Evolutionary conservation across 2,329 filamentous ascomycete genomes (phyloP).

Genomic region (Daldinia sp.): DNA sequence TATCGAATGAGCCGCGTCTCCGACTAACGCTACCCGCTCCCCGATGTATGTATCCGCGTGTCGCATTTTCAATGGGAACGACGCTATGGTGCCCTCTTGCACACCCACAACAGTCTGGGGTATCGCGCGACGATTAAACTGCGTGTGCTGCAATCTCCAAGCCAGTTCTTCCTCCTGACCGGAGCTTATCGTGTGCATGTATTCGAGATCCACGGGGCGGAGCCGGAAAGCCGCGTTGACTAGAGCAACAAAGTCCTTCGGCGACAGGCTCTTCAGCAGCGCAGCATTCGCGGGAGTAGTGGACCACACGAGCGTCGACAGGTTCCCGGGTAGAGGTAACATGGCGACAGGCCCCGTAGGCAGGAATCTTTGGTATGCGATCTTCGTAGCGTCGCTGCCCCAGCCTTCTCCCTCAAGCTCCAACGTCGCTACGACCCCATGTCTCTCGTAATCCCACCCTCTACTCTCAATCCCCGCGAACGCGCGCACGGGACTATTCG

Average conservation of each 20-base stretch:
- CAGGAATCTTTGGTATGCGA: slow-evolving; percentile 94
- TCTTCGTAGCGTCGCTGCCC: slow-evolving; percentile 69
- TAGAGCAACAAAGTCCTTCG: slow-evolving; percentile 82
- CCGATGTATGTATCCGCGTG: slow-evolving; percentile 95
- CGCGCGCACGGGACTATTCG: slow-evolving; percentile 90
- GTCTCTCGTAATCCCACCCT: slow-evolving; percentile 93
- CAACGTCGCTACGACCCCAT: slow-evolving; percentile 92
- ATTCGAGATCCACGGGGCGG: slow-evolving; percentile 80
- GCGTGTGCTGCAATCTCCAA: slow-evolving; percentile 85
- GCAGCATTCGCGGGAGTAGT: slow-evolving; percentile 85
- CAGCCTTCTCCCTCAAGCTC: slow-evolving; percentile 73
- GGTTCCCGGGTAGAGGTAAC: slow-evolving; percentile 86
- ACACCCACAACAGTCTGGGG: slow-evolving; percentile 77
- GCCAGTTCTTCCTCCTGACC: slow-evolving; percentile 79
- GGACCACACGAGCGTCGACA: slow-evolving; percentile 92
- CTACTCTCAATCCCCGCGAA: slow-evolving; percentile 88
- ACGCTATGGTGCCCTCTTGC: slow-evolving; percentile 83
- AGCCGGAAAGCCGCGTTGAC: slow-evolving; percentile 95
- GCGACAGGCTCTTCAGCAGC: slow-evolving; percentile 79
- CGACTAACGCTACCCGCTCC: slow-evolving; percentile 90
- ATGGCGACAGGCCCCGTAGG: slow-evolving; percentile 92
- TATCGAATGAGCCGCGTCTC: slow-evolving; percentile 94
- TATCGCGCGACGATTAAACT: slow-evolving; percentile 63
- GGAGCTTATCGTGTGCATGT: slow-evolving; percentile 75
- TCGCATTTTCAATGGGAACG: slow-evolving; percentile 89